phyloP scores from a whole-genome alignment of 164 flowering plant species.

The Kingdonia uniflora region DNA sequence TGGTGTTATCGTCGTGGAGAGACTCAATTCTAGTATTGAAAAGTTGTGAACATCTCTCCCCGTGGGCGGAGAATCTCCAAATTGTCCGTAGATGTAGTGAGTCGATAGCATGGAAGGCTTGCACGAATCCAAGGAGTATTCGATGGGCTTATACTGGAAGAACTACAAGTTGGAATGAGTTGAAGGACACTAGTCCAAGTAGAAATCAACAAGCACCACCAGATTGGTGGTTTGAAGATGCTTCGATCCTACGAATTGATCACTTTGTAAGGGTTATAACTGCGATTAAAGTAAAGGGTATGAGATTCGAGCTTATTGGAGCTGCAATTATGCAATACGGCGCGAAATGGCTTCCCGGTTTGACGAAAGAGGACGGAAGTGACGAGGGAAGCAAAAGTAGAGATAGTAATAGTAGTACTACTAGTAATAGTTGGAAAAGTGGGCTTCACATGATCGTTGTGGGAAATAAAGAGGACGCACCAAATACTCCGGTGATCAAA shows the following conservation, averaged over 20 bases:
- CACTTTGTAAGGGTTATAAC: constrained; percentile 50
- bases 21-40: constrained; percentile 14
- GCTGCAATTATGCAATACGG: constrained; percentile 79
- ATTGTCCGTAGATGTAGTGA: constrained; percentile 15
- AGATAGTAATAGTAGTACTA: background rate
- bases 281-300: constrained; percentile 83
- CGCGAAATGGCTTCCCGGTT: constrained; percentile 70
- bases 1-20: constrained; percentile 16
- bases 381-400: constrained; percentile 33
- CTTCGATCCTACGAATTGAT: constrained; percentile 13
- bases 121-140: constrained; percentile 16
- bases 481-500: constrained; percentile 35
- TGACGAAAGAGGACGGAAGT: constrained; percentile 37
- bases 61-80: constrained; percentile 15
- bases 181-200: constrained; percentile 12
- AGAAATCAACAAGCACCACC: constrained; percentile 15
- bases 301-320: constrained; percentile 74
- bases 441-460: constrained; percentile 82
- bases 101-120: constrained; percentile 13
- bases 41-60: constrained; percentile 17
- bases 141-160: constrained; percentile 16
- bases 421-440: constrained; percentile 13
- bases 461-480: constrained; percentile 44
- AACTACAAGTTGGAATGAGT: constrained; percentile 10
- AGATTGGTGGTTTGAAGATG: constrained; percentile 19